Evolutionary conservation across 106 monocot species (phyloP).

Genomic region (Narthecium ossifragum): DNA sequence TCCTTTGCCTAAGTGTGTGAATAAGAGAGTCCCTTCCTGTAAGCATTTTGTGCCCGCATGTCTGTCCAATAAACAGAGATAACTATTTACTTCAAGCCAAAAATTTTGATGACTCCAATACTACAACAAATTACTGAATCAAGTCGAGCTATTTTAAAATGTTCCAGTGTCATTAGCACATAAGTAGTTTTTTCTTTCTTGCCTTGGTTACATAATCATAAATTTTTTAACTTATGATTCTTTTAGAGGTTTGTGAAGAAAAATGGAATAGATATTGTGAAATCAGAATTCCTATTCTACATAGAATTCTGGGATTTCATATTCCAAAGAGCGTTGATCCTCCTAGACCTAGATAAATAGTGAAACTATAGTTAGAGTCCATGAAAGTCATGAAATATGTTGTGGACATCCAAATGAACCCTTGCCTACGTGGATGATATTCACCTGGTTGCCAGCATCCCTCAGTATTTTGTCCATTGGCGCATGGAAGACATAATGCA

Average conservation of each 20-base stretch:
- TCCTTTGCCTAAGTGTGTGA: constrained; percentile 79
- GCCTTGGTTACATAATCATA: too few relatives aligned
- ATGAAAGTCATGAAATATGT: too few relatives aligned
- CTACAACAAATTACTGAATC: too few relatives aligned
- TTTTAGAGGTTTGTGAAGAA: background rate
- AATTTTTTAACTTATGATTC: too few relatives aligned
- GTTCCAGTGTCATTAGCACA: too few relatives aligned
- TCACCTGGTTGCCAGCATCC: constrained; percentile 94
- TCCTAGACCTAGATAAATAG: too few relatives aligned
- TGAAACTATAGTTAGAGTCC: too few relatives aligned
- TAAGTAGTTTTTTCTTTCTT: too few relatives aligned
- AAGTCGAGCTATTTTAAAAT: too few relatives aligned
- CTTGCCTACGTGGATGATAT: background rate
- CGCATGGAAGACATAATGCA: constrained; percentile 79
- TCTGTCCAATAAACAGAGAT: constrained; percentile 47
- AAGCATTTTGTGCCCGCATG: constrained; percentile 87
- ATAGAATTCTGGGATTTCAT: background rate
- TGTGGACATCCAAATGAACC: too few relatives aligned
- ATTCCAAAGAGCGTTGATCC: background rate
- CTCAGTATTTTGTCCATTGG: constrained; percentile 89
- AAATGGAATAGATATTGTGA: background rate
- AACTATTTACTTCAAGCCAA: too few relatives aligned
- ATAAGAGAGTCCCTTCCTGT: constrained; percentile 77
- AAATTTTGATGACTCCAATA: too few relatives aligned
- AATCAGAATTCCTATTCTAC: background rate